Percentiles rank a stretch among this genome's conserved stretches.
Conservation (phyloP, 2,329 filamentous ascomycete species). For the Daldinia sp. region DNA sequence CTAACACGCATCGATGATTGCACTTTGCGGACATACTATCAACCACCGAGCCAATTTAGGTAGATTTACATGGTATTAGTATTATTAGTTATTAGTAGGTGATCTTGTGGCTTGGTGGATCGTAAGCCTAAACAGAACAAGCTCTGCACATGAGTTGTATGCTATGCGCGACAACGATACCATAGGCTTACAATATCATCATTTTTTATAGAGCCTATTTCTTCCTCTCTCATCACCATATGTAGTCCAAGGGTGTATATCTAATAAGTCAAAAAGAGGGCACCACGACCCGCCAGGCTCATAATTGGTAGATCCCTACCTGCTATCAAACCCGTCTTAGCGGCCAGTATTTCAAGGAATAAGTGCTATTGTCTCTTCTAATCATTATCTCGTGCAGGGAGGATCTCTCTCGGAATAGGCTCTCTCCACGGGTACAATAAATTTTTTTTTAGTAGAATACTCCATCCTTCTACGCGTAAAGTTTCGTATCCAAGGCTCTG, state of each 20-base stretch:
- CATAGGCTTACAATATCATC: constrained; percentile 4
- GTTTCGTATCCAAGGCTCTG: constrained; percentile 43
- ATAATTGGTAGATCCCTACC: constrained; percentile 28
- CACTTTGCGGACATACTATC: constrained; percentile 5
- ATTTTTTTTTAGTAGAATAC: constrained; percentile 15
- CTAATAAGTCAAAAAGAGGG: constrained; percentile 7
- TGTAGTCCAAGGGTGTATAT: constrained; percentile 12
- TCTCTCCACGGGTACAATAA: constrained; percentile 28
- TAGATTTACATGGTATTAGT: constrained; percentile 3
- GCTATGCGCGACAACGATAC: constrained; percentile 20
- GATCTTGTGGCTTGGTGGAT: constrained; percentile 26
- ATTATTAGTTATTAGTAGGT: constrained; percentile 4
- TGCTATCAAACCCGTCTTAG: constrained; percentile 20
- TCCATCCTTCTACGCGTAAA: constrained; percentile 34
- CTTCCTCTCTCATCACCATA: neutral
- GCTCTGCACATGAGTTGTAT: constrained; percentile 32
- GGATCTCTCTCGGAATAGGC: constrained; percentile 29
- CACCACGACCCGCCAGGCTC: constrained; percentile 13
- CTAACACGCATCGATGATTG: constrained; percentile 7
- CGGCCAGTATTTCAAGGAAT: constrained; percentile 29
- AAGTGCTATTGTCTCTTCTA: constrained; percentile 21
- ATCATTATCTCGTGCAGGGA: constrained; percentile 18
- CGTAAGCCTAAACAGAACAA: constrained; percentile 23
- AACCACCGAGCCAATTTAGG: constrained; percentile 14
- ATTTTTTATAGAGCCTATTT: constrained; percentile 11